Evolutionary conservation across 2,329 filamentous ascomycete genomes (phyloP).

Genomic region (Ceratocystis destructans): DNA sequence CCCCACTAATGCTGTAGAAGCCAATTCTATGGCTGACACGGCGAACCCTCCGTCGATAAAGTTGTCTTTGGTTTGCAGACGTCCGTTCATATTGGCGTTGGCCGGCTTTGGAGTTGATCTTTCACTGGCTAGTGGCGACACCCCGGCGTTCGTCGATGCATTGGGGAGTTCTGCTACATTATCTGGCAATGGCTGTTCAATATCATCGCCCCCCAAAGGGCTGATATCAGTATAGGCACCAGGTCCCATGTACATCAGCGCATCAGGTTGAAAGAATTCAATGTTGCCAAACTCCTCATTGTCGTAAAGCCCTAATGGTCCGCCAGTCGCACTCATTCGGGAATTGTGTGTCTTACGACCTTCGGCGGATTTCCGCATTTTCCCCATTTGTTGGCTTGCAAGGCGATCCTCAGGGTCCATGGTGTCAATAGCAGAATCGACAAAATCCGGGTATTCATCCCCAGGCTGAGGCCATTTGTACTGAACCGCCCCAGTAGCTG

Average conservation of each 20-base stretch:
- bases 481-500: slow-evolving; percentile 39
- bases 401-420: slow-evolving; percentile 40
- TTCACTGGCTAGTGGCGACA: slow-evolving; percentile 12
- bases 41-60: not conserved
- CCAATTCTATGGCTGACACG: not conserved
- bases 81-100: not conserved
- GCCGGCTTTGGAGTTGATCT: slow-evolving; percentile 11
- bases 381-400: slow-evolving; percentile 36
- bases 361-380: not conserved
- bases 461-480: slow-evolving; percentile 44
- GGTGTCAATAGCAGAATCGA: slow-evolving; percentile 26
- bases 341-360: slow-evolving; percentile 26
- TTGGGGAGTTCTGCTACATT: not conserved
- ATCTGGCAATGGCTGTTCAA: not conserved
- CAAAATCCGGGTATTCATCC: slow-evolving; percentile 44
- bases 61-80: not conserved
- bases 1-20: not conserved
- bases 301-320: slow-evolving; percentile 22
- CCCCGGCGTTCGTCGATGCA: not conserved
- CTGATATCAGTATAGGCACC: slow-evolving; percentile 35
- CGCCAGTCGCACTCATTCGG: slow-evolving; percentile 21
- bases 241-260: slow-evolving; percentile 40
- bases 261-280: slow-evolving; percentile 38
- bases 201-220: slow-evolving; percentile 30
- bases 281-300: slow-evolving; percentile 26